phyloP scores from a whole-genome alignment of 139 green algal species.

The Micractinium conductrix region DNA sequence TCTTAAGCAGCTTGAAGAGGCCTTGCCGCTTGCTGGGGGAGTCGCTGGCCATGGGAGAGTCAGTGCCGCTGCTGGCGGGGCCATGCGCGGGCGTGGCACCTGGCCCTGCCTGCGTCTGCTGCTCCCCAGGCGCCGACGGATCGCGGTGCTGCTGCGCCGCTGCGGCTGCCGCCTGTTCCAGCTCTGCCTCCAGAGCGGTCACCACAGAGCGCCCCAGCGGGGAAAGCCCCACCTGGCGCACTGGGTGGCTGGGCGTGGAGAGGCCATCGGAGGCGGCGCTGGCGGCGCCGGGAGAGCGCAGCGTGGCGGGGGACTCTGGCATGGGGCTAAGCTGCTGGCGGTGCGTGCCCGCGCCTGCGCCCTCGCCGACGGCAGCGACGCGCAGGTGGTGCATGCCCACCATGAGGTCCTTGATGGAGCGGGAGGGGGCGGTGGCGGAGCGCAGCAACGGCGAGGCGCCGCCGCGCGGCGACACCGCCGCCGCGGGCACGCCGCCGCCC shows the following conservation, averaged over 20 bases:
- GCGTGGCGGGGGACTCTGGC: constrained; percentile 18
- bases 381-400: constrained; percentile 40
- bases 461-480: constrained; percentile 4
- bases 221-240: constrained; percentile 39
- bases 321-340: constrained; percentile 20
- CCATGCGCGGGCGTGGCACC: background rate
- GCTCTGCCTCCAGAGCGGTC: constrained; percentile 58
- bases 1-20: constrained; percentile 27
- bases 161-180: constrained; percentile 46
- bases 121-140: too few relatives aligned
- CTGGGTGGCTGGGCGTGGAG: constrained; percentile 13
- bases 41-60: background rate
- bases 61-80: background rate
- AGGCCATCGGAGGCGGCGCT: constrained; percentile 2
- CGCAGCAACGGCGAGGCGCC: constrained; percentile 28
- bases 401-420: constrained; percentile 38
- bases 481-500: background rate
- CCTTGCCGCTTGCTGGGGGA: constrained; percentile 28
- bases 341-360: background rate
- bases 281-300: constrained; percentile 9
- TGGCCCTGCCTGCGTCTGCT: background rate
- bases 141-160: constrained; percentile 13
- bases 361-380: constrained; percentile 6
- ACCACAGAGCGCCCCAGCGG: constrained; percentile 63
- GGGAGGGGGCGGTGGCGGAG: constrained; percentile 31